Evolutionary conservation across 169 alveolate species (phyloP).

Genomic region (Plasmodium blacklocki): DNA sequence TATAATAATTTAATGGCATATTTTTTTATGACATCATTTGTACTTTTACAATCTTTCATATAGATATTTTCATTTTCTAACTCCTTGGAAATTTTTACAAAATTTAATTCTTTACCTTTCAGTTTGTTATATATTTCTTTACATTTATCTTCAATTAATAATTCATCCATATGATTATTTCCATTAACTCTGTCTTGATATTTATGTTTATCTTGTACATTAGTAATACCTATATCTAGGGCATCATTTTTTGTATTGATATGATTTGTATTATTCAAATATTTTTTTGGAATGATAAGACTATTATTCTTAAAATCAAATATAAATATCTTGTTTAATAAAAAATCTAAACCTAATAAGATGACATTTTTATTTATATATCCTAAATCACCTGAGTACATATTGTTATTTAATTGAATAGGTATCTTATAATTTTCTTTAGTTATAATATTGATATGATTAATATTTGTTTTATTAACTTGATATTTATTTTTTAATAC

Average conservation of each 20-base stretch:
- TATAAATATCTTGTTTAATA: constrained; percentile 13
- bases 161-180: constrained; percentile 18
- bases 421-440: constrained; percentile 6
- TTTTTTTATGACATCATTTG: constrained; percentile 55
- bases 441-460: constrained; percentile 8
- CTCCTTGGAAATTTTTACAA: constrained; percentile 51
- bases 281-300: constrained; percentile 4
- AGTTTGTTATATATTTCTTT: constrained; percentile 37
- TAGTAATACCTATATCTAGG: too few relatives aligned
- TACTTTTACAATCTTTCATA: constrained; percentile 66
- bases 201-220: not conserved
- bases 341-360: constrained; percentile 55
- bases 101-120: constrained; percentile 46
- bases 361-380: constrained; percentile 30
- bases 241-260: not conserved
- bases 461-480: constrained; percentile 1
- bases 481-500: constrained; percentile 31
- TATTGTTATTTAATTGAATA: not conserved
- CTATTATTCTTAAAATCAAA: constrained; percentile 36
- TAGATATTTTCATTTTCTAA: constrained; percentile 37
- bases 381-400: constrained; percentile 14
- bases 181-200: not conserved
- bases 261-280: not conserved
- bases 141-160: constrained; percentile 17
- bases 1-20: constrained; percentile 60